Conservation (phyloP, 2,329 filamentous ascomycete genomes). For the Claviceps sp. region DNA sequence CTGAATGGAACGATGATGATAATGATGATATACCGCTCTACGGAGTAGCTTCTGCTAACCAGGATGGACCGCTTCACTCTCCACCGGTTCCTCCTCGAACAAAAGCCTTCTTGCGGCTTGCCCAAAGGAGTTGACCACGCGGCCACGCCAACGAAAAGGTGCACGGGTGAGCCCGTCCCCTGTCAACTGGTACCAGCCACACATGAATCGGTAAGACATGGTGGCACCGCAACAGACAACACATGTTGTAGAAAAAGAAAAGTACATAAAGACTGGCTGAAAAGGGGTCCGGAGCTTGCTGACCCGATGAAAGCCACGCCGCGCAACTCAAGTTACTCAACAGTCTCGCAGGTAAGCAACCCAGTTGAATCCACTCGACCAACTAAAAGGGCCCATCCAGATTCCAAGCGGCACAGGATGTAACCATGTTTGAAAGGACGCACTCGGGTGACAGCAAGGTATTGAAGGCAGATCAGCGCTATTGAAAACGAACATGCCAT, state of each 20-base stretch:
- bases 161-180: background rate
- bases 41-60: too few relatives aligned
- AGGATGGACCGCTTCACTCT: too few relatives aligned
- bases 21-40: too few relatives aligned
- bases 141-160: too few relatives aligned
- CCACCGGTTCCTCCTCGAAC: too few relatives aligned
- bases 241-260: background rate
- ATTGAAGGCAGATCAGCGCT: background rate
- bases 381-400: background rate
- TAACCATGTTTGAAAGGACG: background rate
- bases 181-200: background rate
- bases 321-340: background rate
- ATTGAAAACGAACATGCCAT: background rate
- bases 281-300: background rate
- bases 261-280: background rate
- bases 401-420: background rate
- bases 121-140: too few relatives aligned
- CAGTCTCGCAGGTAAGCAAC: background rate
- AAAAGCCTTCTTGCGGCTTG: too few relatives aligned
- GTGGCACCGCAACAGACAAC: background rate
- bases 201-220: background rate
- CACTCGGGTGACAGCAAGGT: background rate
- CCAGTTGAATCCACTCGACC: background rate
- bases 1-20: background rate
- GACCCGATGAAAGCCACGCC: background rate